These are phyloP conservation scores for Podospora pseudocomata DNA, from an alignment of 495 filamentous ascomycete genomes.

Conservation along the genomic window DNA sequence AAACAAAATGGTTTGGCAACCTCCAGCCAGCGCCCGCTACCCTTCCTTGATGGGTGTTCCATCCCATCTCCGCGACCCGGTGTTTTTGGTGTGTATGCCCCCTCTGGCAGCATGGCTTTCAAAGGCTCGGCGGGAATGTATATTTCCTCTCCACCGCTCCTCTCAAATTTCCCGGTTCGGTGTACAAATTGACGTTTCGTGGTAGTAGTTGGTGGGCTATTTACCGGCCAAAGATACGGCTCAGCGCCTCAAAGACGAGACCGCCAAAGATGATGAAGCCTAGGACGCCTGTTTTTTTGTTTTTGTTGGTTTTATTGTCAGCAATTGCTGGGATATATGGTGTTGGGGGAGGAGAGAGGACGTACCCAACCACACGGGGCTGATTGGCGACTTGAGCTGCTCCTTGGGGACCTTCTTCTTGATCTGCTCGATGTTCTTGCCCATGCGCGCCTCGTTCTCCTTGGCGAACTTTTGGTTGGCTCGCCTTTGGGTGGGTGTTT, in stretches of 20 bases:
- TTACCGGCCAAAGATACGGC: constrained; percentile 63
- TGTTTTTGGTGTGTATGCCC: no score
- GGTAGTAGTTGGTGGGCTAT: not conserved
- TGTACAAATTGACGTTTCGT: no score
- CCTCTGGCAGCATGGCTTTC: no score
- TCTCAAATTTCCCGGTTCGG: no score
- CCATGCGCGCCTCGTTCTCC: constrained; percentile 72
- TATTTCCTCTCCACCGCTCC: not conserved
- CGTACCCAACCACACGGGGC: constrained; percentile 80
- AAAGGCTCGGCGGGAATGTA: not conserved
- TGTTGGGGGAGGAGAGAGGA: not conserved
- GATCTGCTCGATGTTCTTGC: constrained; percentile 66
- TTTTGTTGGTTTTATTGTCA: not conserved
- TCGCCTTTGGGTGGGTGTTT: constrained; percentile 90
- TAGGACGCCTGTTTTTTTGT: constrained; percentile 57
- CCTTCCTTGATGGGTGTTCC: not conserved
- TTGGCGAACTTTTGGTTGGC: constrained; percentile 83
- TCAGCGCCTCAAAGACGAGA: constrained; percentile 74
- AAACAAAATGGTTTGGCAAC: not conserved
- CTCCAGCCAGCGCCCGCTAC: not conserved
- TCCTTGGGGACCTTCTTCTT: constrained; percentile 62
- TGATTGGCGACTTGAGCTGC: constrained; percentile 69
- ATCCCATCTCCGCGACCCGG: not conserved
- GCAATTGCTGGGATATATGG: not conserved
- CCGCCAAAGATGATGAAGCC: constrained; percentile 83